Evolutionary conservation across 495 filamentous ascomycete species (phyloP), one percentile per base, ranked within the genome.

Genomic region (Parathielavia appendiculata): DNA sequence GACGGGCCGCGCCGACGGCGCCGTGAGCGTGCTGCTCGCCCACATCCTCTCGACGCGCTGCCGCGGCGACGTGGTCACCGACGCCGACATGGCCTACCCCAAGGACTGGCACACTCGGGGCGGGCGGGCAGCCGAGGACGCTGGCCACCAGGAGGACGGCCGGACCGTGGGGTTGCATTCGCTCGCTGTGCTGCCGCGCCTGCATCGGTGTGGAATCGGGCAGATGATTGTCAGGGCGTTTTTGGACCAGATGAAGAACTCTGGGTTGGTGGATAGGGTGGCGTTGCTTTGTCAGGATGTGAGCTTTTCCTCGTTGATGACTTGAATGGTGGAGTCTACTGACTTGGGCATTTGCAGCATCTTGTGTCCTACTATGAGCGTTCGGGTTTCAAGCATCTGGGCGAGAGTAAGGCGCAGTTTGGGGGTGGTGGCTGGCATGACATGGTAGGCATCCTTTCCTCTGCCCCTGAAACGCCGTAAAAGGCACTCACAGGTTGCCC

Each of bases 381-480:
- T 10, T 82, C 90, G 44, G 89, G 89, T 1, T 97, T 92, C 64
- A 72, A 72, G 62, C 80, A 84, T 56, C 64, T 70, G n/a, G 92
- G 91, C 0, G 67, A 73, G 54, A 95, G 90, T 69, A 63, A 73
- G 20, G 79, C 74, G 12, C 56, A 66, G 43, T 91, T 89, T 72
- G 88, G 85, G 11, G 91, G 90, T 22, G 90, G 89, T 53, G 86
- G 83, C 23, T 96, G 91, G 90, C 75, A 80, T 62, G 83, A 95
- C 71, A 80, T 91, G 82, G 81, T 84, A 57, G 58, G 71, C 63
- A 19, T 43, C 43, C 2, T n/a, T 41, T 43, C 6, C 13, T 38
- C 7, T 1, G 12, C 35, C n/a, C 41, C 14, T 19, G 46, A 36
- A 1, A 12, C 36, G 36, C 16, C 36, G 36, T 39, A 17, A 36